These are phyloP conservation scores for Naematelia encephala DNA, from an alignment of 768 basidiomycete genomes.

Conservation along the genomic window DNA sequence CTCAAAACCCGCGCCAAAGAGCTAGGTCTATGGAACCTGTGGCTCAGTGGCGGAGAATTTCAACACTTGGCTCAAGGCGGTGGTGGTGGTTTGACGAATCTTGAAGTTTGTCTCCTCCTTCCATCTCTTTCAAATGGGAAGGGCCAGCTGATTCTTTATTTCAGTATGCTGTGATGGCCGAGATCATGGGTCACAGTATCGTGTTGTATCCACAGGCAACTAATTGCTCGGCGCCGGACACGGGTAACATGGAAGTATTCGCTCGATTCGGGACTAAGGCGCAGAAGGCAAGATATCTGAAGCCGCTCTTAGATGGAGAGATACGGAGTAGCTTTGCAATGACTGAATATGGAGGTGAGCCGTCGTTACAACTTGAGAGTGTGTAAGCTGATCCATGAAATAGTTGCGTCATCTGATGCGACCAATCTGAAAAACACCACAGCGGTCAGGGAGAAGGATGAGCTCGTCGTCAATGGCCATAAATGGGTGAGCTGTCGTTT, in stretches of 20 bases:
- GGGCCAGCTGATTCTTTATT: not conserved
- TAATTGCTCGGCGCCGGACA: conserved; percentile 96
- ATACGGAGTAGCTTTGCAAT: conserved; percentile 87
- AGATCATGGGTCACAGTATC: conserved; percentile 78
- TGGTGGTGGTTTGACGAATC: conserved; percentile 84
- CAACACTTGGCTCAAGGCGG: conserved; percentile 58
- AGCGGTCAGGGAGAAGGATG: conserved; percentile 76
- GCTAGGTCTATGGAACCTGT: conserved; percentile 93
- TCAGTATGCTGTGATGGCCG: conserved; percentile 97
- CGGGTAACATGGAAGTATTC: conserved; percentile 98
- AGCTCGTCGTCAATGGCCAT: conserved; percentile 90
- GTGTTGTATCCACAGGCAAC: conserved; percentile 78
- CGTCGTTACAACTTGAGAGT: not conserved
- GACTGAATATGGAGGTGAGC: conserved; percentile 85
- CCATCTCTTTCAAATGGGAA: not conserved
- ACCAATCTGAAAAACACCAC: conserved; percentile 77
- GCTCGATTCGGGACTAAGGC: conserved; percentile 87
- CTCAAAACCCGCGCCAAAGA: conserved; percentile 83
- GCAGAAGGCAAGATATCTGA: conserved; percentile 87
- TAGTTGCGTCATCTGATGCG: conserved; percentile 89
- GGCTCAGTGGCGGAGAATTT: conserved; percentile 90
- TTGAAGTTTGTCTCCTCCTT: conserved; percentile 64
- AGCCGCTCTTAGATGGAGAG: conserved; percentile 83
- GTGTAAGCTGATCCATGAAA: not conserved
- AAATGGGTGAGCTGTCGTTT: conserved; percentile 68